These are phyloP conservation scores for Gypsophila paniculata DNA, from an alignment of 179 eudicot genomes.

Conservation along the genomic window DNA sequence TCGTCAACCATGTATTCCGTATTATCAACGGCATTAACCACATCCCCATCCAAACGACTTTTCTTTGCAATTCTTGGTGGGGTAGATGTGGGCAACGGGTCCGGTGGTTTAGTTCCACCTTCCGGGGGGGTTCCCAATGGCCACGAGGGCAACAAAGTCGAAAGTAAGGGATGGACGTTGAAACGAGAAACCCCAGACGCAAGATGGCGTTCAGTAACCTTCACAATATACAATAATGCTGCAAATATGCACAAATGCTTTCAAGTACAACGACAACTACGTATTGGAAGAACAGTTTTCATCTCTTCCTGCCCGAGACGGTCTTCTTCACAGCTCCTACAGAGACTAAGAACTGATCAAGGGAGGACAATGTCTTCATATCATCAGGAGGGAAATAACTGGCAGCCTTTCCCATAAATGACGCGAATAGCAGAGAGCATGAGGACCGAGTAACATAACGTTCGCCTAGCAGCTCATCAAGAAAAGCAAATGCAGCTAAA, in stretches of 20 bases:
- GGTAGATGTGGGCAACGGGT: too few relatives aligned
- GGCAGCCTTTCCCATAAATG: conserved; percentile 79
- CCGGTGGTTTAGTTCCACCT: too few relatives aligned
- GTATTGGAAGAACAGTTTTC: conserved; percentile 22
- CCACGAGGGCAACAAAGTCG: too few relatives aligned
- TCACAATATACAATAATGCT: background rate
- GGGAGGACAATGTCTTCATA: conserved; percentile 89
- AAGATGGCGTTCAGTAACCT: too few relatives aligned
- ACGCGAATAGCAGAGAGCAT: conserved; percentile 59
- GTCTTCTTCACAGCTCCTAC: conserved; percentile 98
- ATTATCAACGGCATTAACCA: too few relatives aligned
- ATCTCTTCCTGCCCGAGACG: conserved; percentile 72
- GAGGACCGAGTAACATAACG: conserved; percentile 66
- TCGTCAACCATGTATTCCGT: too few relatives aligned
- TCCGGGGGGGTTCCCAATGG: too few relatives aligned
- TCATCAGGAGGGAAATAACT: conserved; percentile 96
- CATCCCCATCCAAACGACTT: too few relatives aligned
- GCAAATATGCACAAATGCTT: background rate
- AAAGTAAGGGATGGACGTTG: too few relatives aligned
- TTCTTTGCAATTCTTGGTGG: too few relatives aligned
- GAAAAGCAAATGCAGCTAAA: conserved; percentile 81
- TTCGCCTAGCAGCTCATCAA: conserved; percentile 85
- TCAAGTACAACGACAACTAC: background rate
- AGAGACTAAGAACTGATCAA: conserved; percentile 84
- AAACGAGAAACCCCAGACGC: too few relatives aligned